Base-by-base conservation (phyloP, 805 yeast species). In the Cyberlindnera euphorbiiphila region DNA sequence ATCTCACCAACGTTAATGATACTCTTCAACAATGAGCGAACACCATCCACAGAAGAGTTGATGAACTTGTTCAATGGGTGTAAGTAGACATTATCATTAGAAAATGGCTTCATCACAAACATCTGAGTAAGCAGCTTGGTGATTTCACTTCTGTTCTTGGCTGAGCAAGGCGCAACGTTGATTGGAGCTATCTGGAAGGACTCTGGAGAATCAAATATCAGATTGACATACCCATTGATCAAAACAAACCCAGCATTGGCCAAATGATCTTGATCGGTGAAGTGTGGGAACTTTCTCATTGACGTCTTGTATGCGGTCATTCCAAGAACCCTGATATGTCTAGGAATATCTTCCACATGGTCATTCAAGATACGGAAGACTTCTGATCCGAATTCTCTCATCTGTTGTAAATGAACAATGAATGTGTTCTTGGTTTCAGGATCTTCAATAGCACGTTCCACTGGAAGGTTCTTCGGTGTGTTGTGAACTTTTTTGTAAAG, bases 21-120 rank as follows among this genome's bases (percentile, higher is more conserved):
- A 15, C 64, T 59, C 31, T 59, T 61, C 36, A 82, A 60, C 8
- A 76, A 56, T 0, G 59, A 53, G 24, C 72, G 61, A 31, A 78
- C 68, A 10, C 68, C 63, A 7, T 68, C 78, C 6, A 65, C 61
- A 8, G 77, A 69, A 11, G 72, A 63, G 35, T 65, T 68, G 29
- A 87, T 71, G 52, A 76, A 85, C 29, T 83, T 89, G 56, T 85
- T 85, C 53, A 86, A 65, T 1, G 95, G 95, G 54, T 84, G 88
- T 49, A 86, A 60, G 56, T 77, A 86, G 32, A 80, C 74, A 47
- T 83, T 78, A 20, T 70, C 70, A 1, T 61, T 47, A 11, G 72
- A 74, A 61, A 87, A 86, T 2, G 85, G 76, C 44, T 72, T 69
- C 78, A 86, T 77, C 4, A 78, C 59, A 16, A 83, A 79, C 25